Conservation (phyloP, 495 filamentous ascomycete species). For the Neurospora sp. region DNA sequence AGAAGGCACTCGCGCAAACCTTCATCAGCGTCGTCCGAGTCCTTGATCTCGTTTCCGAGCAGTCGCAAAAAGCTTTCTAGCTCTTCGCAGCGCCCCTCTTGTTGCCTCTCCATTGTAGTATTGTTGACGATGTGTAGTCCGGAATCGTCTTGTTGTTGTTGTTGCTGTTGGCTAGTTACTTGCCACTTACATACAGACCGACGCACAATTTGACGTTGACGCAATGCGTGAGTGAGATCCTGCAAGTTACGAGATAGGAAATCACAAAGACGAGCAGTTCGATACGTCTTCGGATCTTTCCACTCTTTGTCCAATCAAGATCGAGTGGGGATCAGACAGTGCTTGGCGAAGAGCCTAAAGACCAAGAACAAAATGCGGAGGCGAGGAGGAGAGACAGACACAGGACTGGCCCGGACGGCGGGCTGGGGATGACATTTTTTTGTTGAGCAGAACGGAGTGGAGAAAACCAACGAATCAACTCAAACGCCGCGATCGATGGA, state of each 20-base stretch:
- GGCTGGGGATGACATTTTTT: neutral
- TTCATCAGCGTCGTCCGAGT: slow-evolving; percentile 6
- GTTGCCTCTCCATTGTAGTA: neutral
- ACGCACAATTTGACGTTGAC: neutral
- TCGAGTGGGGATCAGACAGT: neutral
- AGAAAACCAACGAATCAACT: neutral
- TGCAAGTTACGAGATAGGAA: neutral
- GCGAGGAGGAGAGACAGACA: neutral
- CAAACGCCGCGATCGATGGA: neutral
- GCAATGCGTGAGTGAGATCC: neutral
- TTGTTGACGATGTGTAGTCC: neutral
- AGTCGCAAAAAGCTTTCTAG: slow-evolving; percentile 1
- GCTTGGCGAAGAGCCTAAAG: neutral
- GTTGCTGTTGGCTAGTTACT: neutral
- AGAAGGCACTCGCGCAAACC: neutral
- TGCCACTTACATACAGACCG: neutral
- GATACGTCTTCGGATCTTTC: neutral
- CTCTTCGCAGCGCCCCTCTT: slow-evolving; percentile 1
- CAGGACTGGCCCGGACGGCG: neutral
- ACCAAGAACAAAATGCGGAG: slow-evolving; percentile 4
- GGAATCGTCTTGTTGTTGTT: neutral
- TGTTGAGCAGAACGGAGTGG: neutral
- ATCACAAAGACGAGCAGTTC: neutral
- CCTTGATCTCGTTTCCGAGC: slow-evolving; percentile 4
- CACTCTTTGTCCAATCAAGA: neutral